phyloP scores from a whole-genome alignment of 768 basidiomycete species.

The Amanita pallidorosea region DNA sequence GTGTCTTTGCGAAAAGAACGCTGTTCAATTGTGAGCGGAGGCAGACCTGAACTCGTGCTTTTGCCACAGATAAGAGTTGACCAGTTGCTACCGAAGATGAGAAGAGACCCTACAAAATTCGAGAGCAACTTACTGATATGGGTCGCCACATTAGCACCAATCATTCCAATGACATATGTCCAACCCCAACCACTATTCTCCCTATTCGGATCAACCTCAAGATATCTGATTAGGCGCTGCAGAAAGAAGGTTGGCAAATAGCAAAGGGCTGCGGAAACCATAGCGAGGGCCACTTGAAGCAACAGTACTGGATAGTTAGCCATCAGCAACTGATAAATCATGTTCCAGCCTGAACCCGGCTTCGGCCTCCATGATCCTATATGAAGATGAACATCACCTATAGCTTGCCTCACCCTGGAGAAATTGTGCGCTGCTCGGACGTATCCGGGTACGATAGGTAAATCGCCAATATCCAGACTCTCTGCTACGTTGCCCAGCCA shows the following conservation, averaged over 20 bases:
- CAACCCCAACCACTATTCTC: slow-evolving; percentile 60
- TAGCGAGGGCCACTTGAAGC: slow-evolving; percentile 39
- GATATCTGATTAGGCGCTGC: slow-evolving; percentile 45
- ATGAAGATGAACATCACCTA: slow-evolving; percentile 34
- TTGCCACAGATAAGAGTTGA: slow-evolving; percentile 63
- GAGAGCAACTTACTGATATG: slow-evolving; percentile 20
- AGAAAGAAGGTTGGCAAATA: slow-evolving; percentile 58
- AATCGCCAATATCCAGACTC: slow-evolving; percentile 77
- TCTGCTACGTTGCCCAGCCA: slow-evolving; percentile 68
- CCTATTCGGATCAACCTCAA: slow-evolving; percentile 52
- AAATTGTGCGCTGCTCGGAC: slow-evolving; percentile 65
- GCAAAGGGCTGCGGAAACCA: slow-evolving; percentile 48
- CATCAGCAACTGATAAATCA: slow-evolving; percentile 49
- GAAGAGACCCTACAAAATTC: neutral
- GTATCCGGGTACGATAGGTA: slow-evolving; percentile 67
- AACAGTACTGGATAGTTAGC: slow-evolving; percentile 37
- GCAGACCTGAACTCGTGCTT: slow-evolving; percentile 59
- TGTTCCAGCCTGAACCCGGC: slow-evolving; percentile 53
- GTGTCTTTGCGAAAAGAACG: slow-evolving; percentile 77
- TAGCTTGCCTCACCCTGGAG: slow-evolving; percentile 47
- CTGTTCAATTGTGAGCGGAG: slow-evolving; percentile 73
- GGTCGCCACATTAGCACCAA: slow-evolving; percentile 20
- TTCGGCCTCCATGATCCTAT: slow-evolving; percentile 49
- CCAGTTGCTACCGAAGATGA: slow-evolving; percentile 35
- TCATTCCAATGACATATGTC: slow-evolving; percentile 39